Conservation (phyloP, 495 filamentous ascomycete genomes). For the Cetradonia linearis region DNA sequence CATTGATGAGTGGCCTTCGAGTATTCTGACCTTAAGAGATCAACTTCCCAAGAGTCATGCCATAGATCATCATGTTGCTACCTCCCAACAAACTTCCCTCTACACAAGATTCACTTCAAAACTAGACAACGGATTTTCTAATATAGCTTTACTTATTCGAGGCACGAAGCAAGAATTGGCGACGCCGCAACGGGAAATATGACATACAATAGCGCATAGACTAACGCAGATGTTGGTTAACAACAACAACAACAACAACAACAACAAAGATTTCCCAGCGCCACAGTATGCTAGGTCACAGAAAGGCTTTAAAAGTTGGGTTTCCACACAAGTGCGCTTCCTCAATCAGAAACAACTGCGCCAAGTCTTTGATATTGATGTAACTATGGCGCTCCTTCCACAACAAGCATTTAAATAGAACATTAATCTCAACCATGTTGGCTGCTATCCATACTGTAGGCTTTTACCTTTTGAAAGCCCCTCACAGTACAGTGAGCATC, state of each 20-base stretch:
- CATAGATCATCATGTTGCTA: background rate
- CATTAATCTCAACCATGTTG: background rate
- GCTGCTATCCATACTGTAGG: no score
- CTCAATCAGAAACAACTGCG: background rate
- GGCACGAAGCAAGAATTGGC: background rate
- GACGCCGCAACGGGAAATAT: background rate
- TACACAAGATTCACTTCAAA: background rate
- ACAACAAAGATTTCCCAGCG: background rate
- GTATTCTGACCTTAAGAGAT: background rate
- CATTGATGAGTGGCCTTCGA: background rate
- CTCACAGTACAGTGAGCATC: no score
- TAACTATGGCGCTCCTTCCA: background rate
- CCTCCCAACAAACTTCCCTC: background rate
- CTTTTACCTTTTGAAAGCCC: no score
- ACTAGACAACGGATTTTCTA: background rate
- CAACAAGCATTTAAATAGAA: background rate
- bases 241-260: background rate
- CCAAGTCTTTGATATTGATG: background rate
- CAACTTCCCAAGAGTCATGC: background rate
- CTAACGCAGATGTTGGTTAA: background rate
- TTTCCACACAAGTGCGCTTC: background rate
- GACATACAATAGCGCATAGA: background rate
- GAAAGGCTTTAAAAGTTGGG: background rate
- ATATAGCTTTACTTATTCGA: background rate
- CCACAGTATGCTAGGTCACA: background rate